Evolutionary conservation across 768 basidiomycete species (phyloP).

Genomic region (Tricholoma sp.): DNA sequence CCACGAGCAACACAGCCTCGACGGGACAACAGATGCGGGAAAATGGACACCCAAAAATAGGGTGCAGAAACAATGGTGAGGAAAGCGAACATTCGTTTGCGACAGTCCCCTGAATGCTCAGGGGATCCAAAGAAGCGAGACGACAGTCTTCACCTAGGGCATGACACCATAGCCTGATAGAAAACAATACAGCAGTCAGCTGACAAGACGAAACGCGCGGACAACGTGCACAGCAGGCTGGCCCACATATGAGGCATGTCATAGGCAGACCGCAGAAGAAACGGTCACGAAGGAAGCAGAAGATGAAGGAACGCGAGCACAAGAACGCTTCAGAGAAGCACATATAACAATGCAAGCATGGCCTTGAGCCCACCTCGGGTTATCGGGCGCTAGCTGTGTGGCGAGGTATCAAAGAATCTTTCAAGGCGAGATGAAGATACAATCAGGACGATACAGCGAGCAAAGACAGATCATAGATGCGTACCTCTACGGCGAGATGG

Average conservation of each 20-base stretch:
- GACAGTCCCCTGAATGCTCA: not conserved
- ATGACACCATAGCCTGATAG: not conserved
- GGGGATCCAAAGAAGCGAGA: not conserved
- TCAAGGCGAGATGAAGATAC: not conserved
- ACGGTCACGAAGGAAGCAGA: not conserved
- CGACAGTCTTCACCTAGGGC: not conserved
- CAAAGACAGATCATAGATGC: not conserved
- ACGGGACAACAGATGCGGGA: not conserved
- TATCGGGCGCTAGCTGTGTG: not conserved
- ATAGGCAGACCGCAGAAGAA: not conserved
- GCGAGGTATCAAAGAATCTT: not conserved
- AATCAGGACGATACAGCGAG: not conserved
- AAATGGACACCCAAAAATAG: not conserved
- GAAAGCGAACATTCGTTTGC: not conserved
- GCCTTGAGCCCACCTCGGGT: not conserved
- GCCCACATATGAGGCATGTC: not conserved
- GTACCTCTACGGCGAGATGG: not conserved
- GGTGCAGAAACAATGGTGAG: not conserved
- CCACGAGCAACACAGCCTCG: not conserved
- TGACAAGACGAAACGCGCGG: too few species aligned
- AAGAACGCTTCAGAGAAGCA: not conserved
- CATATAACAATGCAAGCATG: too few species aligned
- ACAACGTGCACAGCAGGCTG: not conserved
- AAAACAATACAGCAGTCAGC: too few species aligned
- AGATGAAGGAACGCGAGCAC: not conserved